Conservation (phyloP, 768 basidiomycete species). For the Tricholoma flavovirens region DNA sequence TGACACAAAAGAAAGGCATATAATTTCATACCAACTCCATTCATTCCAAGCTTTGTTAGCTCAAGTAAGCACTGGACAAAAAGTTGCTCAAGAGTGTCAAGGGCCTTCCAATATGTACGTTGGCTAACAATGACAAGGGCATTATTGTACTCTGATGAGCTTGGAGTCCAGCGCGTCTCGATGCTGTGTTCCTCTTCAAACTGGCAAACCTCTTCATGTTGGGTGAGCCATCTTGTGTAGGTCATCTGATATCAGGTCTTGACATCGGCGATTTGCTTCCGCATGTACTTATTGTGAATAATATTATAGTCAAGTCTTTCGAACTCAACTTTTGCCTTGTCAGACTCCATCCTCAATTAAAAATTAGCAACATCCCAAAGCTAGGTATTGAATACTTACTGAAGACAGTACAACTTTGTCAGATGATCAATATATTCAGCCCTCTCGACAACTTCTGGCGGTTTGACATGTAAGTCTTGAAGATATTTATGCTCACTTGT, state of each 20-base stretch:
- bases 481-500: conserved; percentile 22
- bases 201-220: conserved; percentile 14
- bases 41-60: conserved; percentile 30
- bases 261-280: conserved; percentile 11
- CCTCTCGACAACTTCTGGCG: conserved; percentile 20
- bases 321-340: neutral
- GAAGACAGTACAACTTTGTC: conserved; percentile 9
- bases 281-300: conserved; percentile 13
- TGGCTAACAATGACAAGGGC: conserved; percentile 12
- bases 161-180: conserved; percentile 19
- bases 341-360: neutral
- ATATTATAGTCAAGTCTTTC: neutral
- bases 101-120: conserved; percentile 20
- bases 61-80: conserved; percentile 32
- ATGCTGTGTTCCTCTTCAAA: conserved; percentile 23
- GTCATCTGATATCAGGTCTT: conserved; percentile 19
- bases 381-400: conserved; percentile 7
- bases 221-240: conserved; percentile 12
- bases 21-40: conserved; percentile 5
- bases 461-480: conserved; percentile 19
- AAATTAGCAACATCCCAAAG: neutral
- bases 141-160: conserved; percentile 19
- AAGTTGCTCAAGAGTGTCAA: conserved; percentile 29
- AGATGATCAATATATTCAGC: conserved; percentile 28
- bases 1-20: neutral